A percentile compares a stretch with the other conserved stretches of the same genome.
Evolutionary conservation across 2,329 filamentous ascomycete genomes (phyloP).

Genomic region (Rhytidhysteron rufulum): DNA sequence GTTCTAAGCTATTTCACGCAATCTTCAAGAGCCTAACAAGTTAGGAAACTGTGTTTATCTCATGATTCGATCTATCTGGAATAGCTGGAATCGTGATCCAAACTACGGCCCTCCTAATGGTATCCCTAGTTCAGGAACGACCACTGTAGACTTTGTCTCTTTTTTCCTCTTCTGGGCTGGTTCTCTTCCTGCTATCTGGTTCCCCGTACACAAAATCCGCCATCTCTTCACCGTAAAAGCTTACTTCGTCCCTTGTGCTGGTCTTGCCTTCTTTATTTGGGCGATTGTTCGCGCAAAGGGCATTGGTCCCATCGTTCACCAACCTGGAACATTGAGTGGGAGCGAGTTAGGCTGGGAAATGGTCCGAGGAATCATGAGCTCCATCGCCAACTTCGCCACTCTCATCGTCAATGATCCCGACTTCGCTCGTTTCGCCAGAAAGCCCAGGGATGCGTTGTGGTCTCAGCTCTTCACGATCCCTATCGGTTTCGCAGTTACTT

Average conservation of each 20-base stretch:
- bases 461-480: slow-evolving; percentile 63
- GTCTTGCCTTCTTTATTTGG: slow-evolving; percentile 84
- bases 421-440: slow-evolving; percentile 77
- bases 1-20: neutral
- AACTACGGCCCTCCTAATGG: slow-evolving; percentile 57
- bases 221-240: slow-evolving; percentile 91
- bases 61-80: slow-evolving; percentile 87
- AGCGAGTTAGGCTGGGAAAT: slow-evolving; percentile 75
- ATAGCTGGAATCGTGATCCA: slow-evolving; percentile 51
- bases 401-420: slow-evolving; percentile 78
- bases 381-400: slow-evolving; percentile 87
- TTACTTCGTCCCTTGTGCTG: slow-evolving; percentile 77
- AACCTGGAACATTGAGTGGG: slow-evolving; percentile 61
- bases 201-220: slow-evolving; percentile 81
- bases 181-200: slow-evolving; percentile 81
- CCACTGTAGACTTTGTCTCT: slow-evolving; percentile 69
- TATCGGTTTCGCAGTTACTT: slow-evolving; percentile 60
- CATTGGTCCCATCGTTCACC: slow-evolving; percentile 75
- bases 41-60: slow-evolving; percentile 69
- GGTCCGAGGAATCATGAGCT: slow-evolving; percentile 80
- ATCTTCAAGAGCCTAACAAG: neutral
- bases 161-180: slow-evolving; percentile 86
- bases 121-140: slow-evolving; percentile 67
- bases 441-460: slow-evolving; percentile 73
- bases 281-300: slow-evolving; percentile 76